These are phyloP conservation scores for Scedosporium aurantiacum DNA, from an alignment of 2,329 filamentous ascomycete species.

Conservation along the genomic window DNA sequence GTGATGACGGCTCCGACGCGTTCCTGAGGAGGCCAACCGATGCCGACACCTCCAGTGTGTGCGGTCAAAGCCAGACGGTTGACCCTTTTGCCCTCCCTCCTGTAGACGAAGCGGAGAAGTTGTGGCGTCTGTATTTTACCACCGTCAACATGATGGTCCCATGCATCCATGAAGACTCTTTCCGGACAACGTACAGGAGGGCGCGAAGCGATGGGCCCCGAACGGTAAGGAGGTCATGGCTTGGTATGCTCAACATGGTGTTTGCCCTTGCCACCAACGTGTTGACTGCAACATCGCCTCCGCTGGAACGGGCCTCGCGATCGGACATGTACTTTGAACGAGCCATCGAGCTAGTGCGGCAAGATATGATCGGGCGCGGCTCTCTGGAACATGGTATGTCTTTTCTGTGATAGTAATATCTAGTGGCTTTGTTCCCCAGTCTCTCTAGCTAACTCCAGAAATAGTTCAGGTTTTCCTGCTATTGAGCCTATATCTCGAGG, in stretches of 20 bases:
- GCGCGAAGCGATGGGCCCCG: background rate
- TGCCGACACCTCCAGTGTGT: background rate
- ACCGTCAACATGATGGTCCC: conserved; percentile 1
- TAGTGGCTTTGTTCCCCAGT: background rate
- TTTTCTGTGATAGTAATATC: background rate
- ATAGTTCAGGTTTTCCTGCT: background rate
- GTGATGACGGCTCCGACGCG: background rate
- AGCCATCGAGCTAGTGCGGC: background rate
- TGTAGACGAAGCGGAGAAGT: background rate
- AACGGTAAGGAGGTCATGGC: background rate
- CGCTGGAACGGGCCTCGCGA: background rate
- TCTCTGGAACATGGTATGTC: background rate
- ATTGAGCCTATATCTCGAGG: background rate
- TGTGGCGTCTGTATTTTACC: background rate
- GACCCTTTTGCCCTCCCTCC: background rate
- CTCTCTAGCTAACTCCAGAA: background rate
- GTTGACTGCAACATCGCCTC: conserved; percentile 1
- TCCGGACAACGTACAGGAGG: background rate
- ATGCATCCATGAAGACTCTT: background rate
- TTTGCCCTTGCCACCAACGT: background rate
- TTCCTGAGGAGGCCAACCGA: background rate
- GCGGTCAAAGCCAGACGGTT: background rate
- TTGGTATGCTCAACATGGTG: background rate
- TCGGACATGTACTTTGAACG: background rate
- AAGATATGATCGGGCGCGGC: background rate